These are phyloP conservation scores for Rhizopogon rudus DNA, from an alignment of 768 basidiomycete genomes.

Conservation along the genomic window DNA sequence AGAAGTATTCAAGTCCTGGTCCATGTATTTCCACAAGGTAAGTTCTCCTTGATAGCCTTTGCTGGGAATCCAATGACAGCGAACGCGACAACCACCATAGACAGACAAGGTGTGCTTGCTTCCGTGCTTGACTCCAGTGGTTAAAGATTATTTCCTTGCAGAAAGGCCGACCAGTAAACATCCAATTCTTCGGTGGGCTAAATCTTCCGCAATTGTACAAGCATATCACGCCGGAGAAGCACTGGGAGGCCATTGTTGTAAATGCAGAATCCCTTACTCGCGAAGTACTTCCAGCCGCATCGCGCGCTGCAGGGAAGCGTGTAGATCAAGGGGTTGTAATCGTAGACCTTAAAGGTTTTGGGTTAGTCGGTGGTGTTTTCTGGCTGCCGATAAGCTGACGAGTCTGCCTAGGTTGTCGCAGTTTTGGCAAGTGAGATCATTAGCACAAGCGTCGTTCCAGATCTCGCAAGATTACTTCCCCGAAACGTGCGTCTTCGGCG, in stretches of 20 bases:
- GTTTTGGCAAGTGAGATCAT: conserved; percentile 72
- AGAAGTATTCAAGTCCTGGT: conserved; percentile 70
- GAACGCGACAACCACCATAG: conserved; percentile 22
- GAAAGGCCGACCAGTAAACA: conserved; percentile 69
- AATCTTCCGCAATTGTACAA: conserved; percentile 55
- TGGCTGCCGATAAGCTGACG: neutral
- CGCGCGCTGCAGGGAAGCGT: conserved; percentile 45
- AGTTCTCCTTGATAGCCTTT: conserved; percentile 6
- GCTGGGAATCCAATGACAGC: neutral
- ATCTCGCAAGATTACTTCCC: conserved; percentile 78
- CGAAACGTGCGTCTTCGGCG: conserved; percentile 50
- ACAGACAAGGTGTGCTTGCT: conserved; percentile 56
- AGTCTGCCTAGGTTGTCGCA: conserved; percentile 44
- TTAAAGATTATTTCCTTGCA: conserved; percentile 17
- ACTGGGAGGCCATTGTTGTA: conserved; percentile 61
- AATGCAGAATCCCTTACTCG: conserved; percentile 60
- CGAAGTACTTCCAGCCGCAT: conserved; percentile 64
- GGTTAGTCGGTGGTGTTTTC: conserved; percentile 33
- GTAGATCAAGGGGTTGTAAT: conserved; percentile 57
- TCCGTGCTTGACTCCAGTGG: neutral
- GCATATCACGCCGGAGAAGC: conserved; percentile 50
- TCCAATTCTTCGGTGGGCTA: conserved; percentile 58
- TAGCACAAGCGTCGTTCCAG: conserved; percentile 61
- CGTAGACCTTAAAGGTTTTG: conserved; percentile 67
- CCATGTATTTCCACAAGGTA: conserved; percentile 76